These are phyloP conservation scores for Diaporthe vexans DNA, from an alignment of 2,329 filamentous ascomycete genomes.

Conservation along the genomic window DNA sequence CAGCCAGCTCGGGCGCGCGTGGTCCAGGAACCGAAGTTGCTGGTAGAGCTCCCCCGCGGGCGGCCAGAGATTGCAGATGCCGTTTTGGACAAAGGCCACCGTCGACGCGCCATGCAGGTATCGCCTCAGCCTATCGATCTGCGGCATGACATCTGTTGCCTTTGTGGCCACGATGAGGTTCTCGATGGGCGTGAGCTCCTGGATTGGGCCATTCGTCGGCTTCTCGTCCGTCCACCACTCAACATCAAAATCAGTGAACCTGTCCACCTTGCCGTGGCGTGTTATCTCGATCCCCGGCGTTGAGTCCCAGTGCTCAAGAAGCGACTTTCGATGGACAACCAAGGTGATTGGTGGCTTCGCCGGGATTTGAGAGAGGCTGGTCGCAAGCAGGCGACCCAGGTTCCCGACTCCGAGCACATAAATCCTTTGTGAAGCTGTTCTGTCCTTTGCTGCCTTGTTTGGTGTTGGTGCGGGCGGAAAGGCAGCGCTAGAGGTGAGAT, in stretches of 20 bases:
- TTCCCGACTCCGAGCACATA: conserved; percentile 16
- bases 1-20: conserved; percentile 12
- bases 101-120: conserved; percentile 1
- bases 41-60: conserved; percentile 12
- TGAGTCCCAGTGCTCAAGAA: conserved; percentile 14
- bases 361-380: conserved; percentile 9
- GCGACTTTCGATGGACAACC: conserved; percentile 11
- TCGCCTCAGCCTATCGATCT: conserved; percentile 16
- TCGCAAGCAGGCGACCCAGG: conserved; percentile 11
- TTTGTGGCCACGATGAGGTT: conserved; percentile 17
- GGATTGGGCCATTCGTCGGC: conserved; percentile 4
- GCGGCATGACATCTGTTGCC: conserved; percentile 12
- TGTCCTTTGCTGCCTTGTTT: neutral
- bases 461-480: conserved; percentile 2
- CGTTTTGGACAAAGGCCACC: conserved; percentile 15
- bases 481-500: conserved; percentile 3
- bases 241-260: conserved; percentile 16
- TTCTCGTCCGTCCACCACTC: conserved; percentile 20
- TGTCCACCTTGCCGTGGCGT: conserved; percentile 12
- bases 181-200: conserved; percentile 10
- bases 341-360: conserved; percentile 14
- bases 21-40: conserved; percentile 7
- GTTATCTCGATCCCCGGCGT: conserved; percentile 10
- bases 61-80: conserved; percentile 11
- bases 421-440: conserved; percentile 6